Conservation (phyloP, 805 yeast species). For the Ogataea dorogensis region DNA sequence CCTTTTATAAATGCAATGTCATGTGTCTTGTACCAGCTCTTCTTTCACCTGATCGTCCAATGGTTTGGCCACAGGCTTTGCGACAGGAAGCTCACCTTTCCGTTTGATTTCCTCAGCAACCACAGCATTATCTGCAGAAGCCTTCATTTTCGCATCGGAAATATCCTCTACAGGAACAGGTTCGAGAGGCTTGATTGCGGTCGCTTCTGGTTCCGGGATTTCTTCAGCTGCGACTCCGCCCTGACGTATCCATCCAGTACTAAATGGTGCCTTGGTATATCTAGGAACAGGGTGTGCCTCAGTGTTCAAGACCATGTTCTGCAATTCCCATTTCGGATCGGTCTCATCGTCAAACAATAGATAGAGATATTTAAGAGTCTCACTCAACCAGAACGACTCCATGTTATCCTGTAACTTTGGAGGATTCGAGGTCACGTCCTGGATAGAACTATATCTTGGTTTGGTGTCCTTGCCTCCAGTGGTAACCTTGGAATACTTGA, state of each 20-base stretch:
- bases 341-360: constrained; percentile 69
- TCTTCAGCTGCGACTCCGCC: constrained; percentile 1
- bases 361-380: constrained; percentile 83
- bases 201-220: too few relatives aligned
- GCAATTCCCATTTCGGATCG: constrained; percentile 59
- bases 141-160: constrained; percentile 15
- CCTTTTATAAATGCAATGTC: constrained; percentile 1
- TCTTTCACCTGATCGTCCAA: constrained; percentile 27
- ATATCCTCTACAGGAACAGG: too few relatives aligned
- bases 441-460: constrained; percentile 55
- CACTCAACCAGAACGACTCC: constrained; percentile 94
- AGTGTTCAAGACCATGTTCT: constrained; percentile 76
- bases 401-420: constrained; percentile 59
- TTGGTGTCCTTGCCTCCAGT: constrained; percentile 47
- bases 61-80: constrained; percentile 30
- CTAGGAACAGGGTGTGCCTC: constrained; percentile 94
- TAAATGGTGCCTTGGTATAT: constrained; percentile 50
- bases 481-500: constrained; percentile 53
- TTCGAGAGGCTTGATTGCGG: background rate
- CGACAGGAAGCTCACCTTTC: constrained; percentile 24
- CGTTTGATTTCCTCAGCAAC: constrained; percentile 27
- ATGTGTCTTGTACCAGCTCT: constrained; percentile 4
- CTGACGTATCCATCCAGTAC: constrained; percentile 60
- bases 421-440: constrained; percentile 65
- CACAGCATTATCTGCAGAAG: constrained; percentile 19